Base-by-base conservation (phyloP, 2,329 filamentous ascomycete genomes). In the Juglanconis sp. region DNA sequence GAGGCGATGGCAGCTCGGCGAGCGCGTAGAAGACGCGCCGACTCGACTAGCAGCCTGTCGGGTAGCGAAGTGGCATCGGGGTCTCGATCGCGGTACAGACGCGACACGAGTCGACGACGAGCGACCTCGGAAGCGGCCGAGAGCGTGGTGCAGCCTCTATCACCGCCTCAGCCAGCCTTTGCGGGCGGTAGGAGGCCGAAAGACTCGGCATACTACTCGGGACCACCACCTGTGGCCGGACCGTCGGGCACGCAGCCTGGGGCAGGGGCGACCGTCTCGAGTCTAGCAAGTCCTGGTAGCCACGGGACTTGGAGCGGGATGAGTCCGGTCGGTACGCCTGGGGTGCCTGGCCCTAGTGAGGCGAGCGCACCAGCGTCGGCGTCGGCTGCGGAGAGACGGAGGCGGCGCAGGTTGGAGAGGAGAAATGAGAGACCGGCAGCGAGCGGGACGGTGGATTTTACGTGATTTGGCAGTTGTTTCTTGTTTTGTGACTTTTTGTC, bases 151-250 rank as follows among this genome's bases (percentile, higher is more conserved):
- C 72, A 72, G 7, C 76, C 80, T 5, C 69, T 86, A 2, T 79
- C 79, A 10, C 84, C 84, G 2, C 84, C 85, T 0, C 79, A 81
- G 59, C 82, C 85, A 9, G 76, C 82, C 5, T 86, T 84, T 67
- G 81, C 83, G 5, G 79, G 77, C 47, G 78, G 78, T 0, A 74
- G 76, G 61, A 77, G 78, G 66, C 75, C 72, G 10, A 87, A 87
- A 66, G 85, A 88, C 67, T 85, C 83, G 49, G 82, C 83, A 8
- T 87, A 87, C 66, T 87, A 85, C 67, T 85, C 83, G 3, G 82
- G 82, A 6, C 73, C 75, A 61, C 73, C 78, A 2, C 54, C 53
- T 4, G 30, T 36, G 7, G 11, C 38, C 51, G 75, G 77, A 3
- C 76, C 77, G 15, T 74, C 77, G n/a, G 77, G 75, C 1, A 64